phyloP scores from a whole-genome alignment of 2,329 filamentous ascomycete genomes.

The Colletotrichum euphorbiae region DNA sequence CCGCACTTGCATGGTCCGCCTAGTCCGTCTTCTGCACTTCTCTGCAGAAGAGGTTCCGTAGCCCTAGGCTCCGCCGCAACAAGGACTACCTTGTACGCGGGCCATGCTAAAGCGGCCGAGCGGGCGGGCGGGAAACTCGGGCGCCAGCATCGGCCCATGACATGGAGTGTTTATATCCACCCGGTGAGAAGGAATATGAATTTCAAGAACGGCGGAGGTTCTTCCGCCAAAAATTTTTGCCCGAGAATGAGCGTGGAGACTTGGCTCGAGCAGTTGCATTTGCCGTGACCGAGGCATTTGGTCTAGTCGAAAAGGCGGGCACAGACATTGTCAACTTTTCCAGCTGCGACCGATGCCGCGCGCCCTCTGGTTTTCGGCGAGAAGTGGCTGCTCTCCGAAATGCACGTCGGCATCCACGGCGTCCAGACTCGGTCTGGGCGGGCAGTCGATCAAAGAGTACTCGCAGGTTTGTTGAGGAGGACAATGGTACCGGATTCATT shows the following conservation, averaged over 20 bases:
- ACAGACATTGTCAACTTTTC: neutral
- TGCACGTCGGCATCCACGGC: constrained; percentile 24
- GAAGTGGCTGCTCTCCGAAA: constrained; percentile 16
- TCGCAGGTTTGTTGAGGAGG: constrained; percentile 16
- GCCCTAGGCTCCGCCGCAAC: constrained; percentile 20
- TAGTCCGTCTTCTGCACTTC: neutral
- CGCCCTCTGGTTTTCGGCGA: neutral
- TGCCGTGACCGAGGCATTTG: constrained; percentile 18
- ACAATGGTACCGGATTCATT: neutral
- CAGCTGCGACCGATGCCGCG: neutral
- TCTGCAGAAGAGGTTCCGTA: constrained; percentile 29
- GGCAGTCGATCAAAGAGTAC: neutral
- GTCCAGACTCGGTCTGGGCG: constrained; percentile 5
- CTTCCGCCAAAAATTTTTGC: neutral
- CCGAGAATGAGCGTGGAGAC: neutral
- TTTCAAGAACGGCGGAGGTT: neutral
- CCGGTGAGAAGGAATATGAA: constrained; percentile 26
- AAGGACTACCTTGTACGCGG: constrained; percentile 38
- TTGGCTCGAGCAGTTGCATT: neutral
- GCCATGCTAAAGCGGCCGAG: constrained; percentile 25
- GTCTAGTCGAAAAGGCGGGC: neutral
- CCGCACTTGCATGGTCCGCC: constrained; percentile 30
- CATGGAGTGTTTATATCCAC: constrained; percentile 34
- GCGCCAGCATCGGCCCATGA: constrained; percentile 31
- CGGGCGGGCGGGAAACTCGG: constrained; percentile 26